Evolutionary conservation across 352 stramenopile species (phyloP), one percentile per base, ranked within the genome.

Genomic region (Phytophthora nicotianae): DNA sequence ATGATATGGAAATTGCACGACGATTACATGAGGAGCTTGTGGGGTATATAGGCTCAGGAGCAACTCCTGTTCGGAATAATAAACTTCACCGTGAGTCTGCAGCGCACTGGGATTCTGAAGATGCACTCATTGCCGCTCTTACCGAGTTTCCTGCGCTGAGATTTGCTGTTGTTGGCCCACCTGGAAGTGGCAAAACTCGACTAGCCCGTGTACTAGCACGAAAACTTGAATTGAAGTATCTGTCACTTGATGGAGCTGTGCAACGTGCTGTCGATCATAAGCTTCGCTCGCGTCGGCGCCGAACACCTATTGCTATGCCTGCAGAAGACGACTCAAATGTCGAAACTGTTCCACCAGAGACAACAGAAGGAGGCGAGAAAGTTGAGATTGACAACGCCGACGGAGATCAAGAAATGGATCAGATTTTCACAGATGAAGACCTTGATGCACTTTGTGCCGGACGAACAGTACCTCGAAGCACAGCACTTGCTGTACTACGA

Each of bases 161-260:
- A 14, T 33, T 91, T 19, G 63, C 76, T 0, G 72, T 93, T n/a
- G 75, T 91, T 9, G 83, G 81, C 0, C 74, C 83, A 24, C 81
- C 83, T 24, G 66, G 78, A 13, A 61, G 54, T 17, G 81, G 83
- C 2, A 93, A 90, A 60, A 84, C 79, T 9, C 75, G 75, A 2
- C 61, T 93, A 4, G 68, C 83, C 4, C 65, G 59, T 49, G 52
- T 76, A 7, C 58, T 93, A 17, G 78, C 81, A 4, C 67, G 48
- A 50, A 66, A 63, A 16, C 55, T 91, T 24, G 50, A 58, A 3
- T 62, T 93, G 13, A 72, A 69, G 42, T 84, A 90, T 56, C 60
- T 88, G 11, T 88, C 77, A 9, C 40, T 82, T 16, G 52, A 53
- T 26, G 70, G 37, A 4, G 74, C 58, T 32, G 48, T 93, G 6